Conservation (phyloP, 2,329 filamentous ascomycete genomes). For the Ascochyta viciae-villosae region DNA sequence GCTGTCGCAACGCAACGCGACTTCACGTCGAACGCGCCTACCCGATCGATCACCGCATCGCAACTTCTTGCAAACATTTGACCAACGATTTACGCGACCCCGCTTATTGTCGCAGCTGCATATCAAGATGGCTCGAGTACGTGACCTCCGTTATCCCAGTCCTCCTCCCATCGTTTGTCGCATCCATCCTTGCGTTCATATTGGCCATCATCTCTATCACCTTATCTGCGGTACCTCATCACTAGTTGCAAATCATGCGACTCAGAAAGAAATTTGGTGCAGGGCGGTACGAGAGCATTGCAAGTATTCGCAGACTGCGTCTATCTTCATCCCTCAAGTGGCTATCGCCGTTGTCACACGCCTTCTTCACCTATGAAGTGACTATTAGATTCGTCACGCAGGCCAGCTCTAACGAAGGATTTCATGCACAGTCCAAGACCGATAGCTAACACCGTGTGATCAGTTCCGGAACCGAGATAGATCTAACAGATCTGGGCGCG, state of each 20-base stretch:
- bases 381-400: not conserved
- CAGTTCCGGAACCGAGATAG: conserved; percentile 65
- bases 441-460: conserved; percentile 30
- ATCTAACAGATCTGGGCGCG: conserved; percentile 64
- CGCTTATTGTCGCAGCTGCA: conserved; percentile 25
- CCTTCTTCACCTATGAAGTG: not conserved
- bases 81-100: conserved; percentile 21
- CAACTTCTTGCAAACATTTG: conserved; percentile 26
- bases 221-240: not conserved
- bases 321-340: not conserved
- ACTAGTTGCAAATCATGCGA: not conserved
- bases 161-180: not conserved
- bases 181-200: not conserved
- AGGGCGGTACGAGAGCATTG: not conserved
- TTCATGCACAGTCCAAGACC: not conserved
- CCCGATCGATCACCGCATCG: conserved; percentile 37
- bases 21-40: conserved; percentile 40
- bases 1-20: conserved; percentile 27
- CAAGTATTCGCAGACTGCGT: not conserved
- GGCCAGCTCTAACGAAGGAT: not conserved
- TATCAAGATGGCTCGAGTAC: conserved; percentile 44
- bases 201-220: not conserved
- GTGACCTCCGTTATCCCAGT: conserved; percentile 21
- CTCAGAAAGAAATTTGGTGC: not conserved
- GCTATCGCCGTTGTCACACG: not conserved